Evolutionary conservation across 768 basidiomycete species (phyloP).

Genomic region (Pholiota conissans): DNA sequence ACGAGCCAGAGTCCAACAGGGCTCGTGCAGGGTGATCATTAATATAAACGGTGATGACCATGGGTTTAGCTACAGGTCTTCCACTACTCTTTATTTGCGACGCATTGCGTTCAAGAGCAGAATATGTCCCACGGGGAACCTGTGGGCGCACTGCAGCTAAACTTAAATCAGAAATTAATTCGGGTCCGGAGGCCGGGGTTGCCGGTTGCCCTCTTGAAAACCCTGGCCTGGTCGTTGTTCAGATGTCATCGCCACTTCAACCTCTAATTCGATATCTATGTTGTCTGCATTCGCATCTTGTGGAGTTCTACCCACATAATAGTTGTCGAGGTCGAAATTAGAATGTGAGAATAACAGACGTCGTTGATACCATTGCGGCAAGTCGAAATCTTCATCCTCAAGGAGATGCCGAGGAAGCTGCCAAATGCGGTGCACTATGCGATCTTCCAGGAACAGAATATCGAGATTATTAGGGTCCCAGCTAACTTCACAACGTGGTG

Average conservation of each 20-base stretch:
- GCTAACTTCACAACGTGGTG: not conserved
- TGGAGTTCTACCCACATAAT: not conserved
- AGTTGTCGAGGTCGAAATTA: not conserved
- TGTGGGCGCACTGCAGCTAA: constrained; percentile 12
- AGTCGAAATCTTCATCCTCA: not conserved
- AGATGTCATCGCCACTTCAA: no score
- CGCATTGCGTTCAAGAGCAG: constrained; percentile 25
- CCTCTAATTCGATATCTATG: no score
- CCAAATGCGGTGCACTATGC: not conserved
- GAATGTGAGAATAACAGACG: not conserved
- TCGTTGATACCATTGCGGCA: not conserved
- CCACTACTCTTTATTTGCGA: constrained; percentile 17
- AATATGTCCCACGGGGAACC: constrained; percentile 13
- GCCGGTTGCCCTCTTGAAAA: no score
- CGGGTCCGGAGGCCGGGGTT: not conserved
- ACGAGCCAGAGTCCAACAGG: constrained; percentile 36
- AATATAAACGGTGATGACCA: constrained; percentile 29
- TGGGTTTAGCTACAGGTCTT: constrained; percentile 27
- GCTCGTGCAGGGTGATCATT: constrained; percentile 34
- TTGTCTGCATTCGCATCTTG: not conserved
- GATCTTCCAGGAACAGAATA: not conserved
- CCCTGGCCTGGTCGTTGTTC: no score
- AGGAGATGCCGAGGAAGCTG: not conserved
- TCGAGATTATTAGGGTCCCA: not conserved
- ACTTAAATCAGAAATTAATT: not conserved